Percentiles rank a stretch among this genome's conserved stretches.
Evolutionary conservation across 2,329 filamentous ascomycete species (phyloP).

Genomic region (Alternaria ventricosa): DNA sequence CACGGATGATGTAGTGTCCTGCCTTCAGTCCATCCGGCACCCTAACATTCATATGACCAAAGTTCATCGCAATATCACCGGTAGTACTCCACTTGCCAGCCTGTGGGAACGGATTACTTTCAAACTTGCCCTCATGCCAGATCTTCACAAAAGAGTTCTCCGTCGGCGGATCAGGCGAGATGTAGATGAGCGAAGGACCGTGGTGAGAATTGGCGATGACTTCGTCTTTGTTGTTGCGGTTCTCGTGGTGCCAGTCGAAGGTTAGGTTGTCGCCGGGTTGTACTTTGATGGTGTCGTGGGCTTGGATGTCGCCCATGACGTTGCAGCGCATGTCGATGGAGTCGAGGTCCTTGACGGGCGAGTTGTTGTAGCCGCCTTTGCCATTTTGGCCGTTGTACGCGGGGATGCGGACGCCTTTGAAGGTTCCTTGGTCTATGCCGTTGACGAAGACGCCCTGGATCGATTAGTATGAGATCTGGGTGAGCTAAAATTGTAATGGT

Average conservation of each 20-base stretch:
- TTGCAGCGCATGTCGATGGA: constrained; percentile 52
- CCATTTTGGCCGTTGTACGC: constrained; percentile 46
- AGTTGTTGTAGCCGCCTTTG: constrained; percentile 48
- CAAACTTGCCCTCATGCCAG: constrained; percentile 48
- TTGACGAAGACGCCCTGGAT: constrained; percentile 40
- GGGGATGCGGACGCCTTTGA: constrained; percentile 37
- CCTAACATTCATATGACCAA: constrained; percentile 37
- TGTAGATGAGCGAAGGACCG: constrained; percentile 50
- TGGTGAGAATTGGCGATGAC: constrained; percentile 34
- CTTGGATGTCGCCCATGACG: constrained; percentile 48
- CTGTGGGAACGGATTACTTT: constrained; percentile 38
- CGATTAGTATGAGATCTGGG: neutral
- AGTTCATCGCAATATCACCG: constrained; percentile 28
- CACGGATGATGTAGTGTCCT: constrained; percentile 51
- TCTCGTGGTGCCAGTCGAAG: constrained; percentile 51
- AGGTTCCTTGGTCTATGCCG: constrained; percentile 39
- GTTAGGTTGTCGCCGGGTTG: constrained; percentile 49
- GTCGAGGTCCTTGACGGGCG: constrained; percentile 49
- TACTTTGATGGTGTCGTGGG: constrained; percentile 45
- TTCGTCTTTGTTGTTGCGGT: constrained; percentile 45
- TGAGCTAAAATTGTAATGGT: too few relatives aligned
- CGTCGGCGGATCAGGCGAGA: constrained; percentile 48
- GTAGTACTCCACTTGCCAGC: constrained; percentile 46
- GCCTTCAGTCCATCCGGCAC: constrained; percentile 46
- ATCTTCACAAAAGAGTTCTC: constrained; percentile 51